Base-by-base conservation (phyloP, 2,329 filamentous ascomycete genomes). In the Aspergillus sp. region DNA sequence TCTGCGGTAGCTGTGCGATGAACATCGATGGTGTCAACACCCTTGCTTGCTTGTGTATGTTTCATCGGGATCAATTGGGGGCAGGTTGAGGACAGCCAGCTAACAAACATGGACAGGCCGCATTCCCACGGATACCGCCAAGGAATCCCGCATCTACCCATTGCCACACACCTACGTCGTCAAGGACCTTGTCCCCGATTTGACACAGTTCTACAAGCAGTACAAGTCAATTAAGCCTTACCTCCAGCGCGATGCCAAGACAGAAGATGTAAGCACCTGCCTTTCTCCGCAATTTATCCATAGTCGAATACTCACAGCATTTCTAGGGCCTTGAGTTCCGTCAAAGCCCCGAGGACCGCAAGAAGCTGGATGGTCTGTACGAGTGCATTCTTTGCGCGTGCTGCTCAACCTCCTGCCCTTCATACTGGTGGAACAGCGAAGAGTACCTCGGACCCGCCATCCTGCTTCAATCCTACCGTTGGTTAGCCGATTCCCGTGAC, bases 141-240 rank as follows among this genome's bases (percentile, higher is more conserved):
- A 89, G 71, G 91, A 97, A 70, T 86, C 90, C 72, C 93, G 96
- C 82, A 93, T 99, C 78, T 99, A 99, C 82, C 95, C 95, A 61
- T 85, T 99, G 67, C 95, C 95, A 70, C 95, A 99, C 82, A 97
- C 93, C 78, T 99, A 97, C 80, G 91, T 99, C 68, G 93, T 99
- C 80, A 99, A 98, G 86, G 95, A 99, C 76, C 87, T 99, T 62
- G 95, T 99, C 35, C 93, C 95, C 59, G 95, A 99, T 75, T 82
- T 99, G 81, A 99, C 95, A 62, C 90, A 95, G 73, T 98, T 99
- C 82, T 99, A 99, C 87, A 98, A 98, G 86, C 95, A 99, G 84
- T 99, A 99, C 86, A 96, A 97, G 81, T 97, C 93, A 15, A 97
- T 99, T 81, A 96, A 98, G 87, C 95, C 95, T 44, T 99, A 96